These are phyloP conservation scores for Dictyostelium brefeldianum DNA, from an alignment of 78 protist species.

Conservation along the genomic window DNA sequence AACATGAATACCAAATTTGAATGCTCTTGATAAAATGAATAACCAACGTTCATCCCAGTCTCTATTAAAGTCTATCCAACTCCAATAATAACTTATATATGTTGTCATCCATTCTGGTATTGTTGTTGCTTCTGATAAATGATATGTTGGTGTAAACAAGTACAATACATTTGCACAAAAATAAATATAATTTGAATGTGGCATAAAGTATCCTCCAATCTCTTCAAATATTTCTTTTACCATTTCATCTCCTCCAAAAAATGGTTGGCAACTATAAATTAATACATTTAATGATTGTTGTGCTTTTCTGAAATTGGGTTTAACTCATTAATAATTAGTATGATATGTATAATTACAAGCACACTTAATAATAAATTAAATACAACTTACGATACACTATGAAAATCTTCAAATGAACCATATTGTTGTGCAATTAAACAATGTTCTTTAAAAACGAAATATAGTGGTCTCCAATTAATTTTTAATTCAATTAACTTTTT, in stretches of 20 bases:
- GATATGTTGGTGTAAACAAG: slow-evolving; percentile 51
- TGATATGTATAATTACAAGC: neutral
- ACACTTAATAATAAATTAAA: neutral
- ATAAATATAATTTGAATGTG: slow-evolving; percentile 37
- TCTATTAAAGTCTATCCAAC: slow-evolving; percentile 8
- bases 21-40: neutral
- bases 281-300: neutral
- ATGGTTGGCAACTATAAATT: slow-evolving; percentile 9
- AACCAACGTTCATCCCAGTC: slow-evolving; percentile 60
- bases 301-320: no score
- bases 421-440: neutral
- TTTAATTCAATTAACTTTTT: slow-evolving; percentile 23
- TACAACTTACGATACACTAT: neutral
- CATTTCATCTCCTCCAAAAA: slow-evolving; percentile 17
- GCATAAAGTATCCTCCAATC: neutral
- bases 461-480: slow-evolving; percentile 63
- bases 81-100: slow-evolving; percentile 19
- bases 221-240: slow-evolving; percentile 18
- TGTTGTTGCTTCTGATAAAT: neutral
- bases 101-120: neutral
- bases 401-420: neutral
- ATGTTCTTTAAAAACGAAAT: neutral
- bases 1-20: neutral
- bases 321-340: neutral
- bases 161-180: neutral